These are phyloP conservation scores for Boletus mariae DNA, from an alignment of 1,284 basidiomycete genomes.

Conservation along the genomic window DNA sequence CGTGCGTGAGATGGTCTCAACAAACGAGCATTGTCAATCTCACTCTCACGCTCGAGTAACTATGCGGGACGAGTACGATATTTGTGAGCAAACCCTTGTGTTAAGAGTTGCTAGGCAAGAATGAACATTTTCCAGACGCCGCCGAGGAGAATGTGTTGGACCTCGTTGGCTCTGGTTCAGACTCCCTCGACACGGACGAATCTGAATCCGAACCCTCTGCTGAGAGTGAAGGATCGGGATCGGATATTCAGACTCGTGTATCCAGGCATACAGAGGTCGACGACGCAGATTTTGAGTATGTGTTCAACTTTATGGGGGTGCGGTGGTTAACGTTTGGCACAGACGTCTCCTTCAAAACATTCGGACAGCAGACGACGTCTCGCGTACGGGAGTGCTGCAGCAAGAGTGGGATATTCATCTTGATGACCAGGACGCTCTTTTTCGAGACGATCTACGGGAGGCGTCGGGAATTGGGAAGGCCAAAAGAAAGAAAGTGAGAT, in stretches of 20 bases:
- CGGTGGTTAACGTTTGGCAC: not conserved
- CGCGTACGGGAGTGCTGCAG: conserved; percentile 23
- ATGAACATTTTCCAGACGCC: conserved; percentile 3
- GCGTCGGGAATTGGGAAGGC: conserved; percentile 68
- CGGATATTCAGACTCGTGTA: conserved; percentile 3
- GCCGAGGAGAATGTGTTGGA: not conserved
- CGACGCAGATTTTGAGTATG: conserved; percentile 32
- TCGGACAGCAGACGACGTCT: conserved; percentile 26
- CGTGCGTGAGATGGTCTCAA: not conserved
- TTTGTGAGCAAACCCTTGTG: conserved; percentile 16
- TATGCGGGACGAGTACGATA: conserved; percentile 20
- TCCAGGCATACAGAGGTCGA: conserved; percentile 20
- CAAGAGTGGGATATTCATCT: conserved; percentile 33
- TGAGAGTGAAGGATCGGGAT: conserved; percentile 22
- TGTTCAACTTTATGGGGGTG: not conserved
- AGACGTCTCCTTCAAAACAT: conserved; percentile 27
- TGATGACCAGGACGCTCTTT: conserved; percentile 62
- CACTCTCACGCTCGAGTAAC: conserved; percentile 2
- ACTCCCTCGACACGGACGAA: not conserved
- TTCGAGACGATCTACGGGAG: conserved; percentile 65
- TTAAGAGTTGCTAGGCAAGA: not conserved
- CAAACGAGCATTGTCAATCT: not conserved
- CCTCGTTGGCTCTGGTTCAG: conserved; percentile 6
- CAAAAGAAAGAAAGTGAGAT: conserved; percentile 43
- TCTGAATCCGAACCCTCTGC: conserved; percentile 23